Evolutionary conservation across 768 basidiomycete genomes (phyloP).

Genomic region (Tulasnella sp.): DNA sequence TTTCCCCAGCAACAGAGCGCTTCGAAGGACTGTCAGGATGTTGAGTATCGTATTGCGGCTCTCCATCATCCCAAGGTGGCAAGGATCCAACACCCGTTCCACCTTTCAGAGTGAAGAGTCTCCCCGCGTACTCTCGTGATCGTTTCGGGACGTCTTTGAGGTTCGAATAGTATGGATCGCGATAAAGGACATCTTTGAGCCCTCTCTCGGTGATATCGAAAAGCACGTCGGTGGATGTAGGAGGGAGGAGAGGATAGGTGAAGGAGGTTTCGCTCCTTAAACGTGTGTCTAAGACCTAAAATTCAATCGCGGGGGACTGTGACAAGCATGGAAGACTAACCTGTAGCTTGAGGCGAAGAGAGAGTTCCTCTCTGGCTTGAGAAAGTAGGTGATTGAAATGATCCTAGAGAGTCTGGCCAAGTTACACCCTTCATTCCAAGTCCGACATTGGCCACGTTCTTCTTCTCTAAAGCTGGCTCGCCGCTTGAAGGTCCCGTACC

Average conservation of each 20-base stretch:
- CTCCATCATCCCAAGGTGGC: conserved; percentile 48
- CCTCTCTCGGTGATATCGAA: conserved; percentile 33
- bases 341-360: too few relatives aligned
- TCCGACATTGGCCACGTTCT: not conserved
- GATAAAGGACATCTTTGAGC: conserved; percentile 48
- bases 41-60: not conserved
- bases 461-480: not conserved
- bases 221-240: conserved; percentile 41
- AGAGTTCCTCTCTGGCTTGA: not conserved
- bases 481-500: not conserved
- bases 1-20: not conserved
- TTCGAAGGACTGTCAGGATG: not conserved
- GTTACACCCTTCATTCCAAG: not conserved
- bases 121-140: conserved; percentile 71
- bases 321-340: not conserved
- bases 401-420: not conserved
- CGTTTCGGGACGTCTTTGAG: conserved; percentile 56
- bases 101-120: conserved; percentile 63
- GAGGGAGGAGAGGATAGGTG: conserved; percentile 25
- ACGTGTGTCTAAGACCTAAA: not conserved
- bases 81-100: conserved; percentile 49
- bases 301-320: not conserved
- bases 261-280: not conserved
- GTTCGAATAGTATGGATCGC: conserved; percentile 72
- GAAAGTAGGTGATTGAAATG: not conserved